Percentiles rank a stretch among this genome's conserved stretches.
Conservation (phyloP, 805 yeast species). For the Yarrowia sp. region DNA sequence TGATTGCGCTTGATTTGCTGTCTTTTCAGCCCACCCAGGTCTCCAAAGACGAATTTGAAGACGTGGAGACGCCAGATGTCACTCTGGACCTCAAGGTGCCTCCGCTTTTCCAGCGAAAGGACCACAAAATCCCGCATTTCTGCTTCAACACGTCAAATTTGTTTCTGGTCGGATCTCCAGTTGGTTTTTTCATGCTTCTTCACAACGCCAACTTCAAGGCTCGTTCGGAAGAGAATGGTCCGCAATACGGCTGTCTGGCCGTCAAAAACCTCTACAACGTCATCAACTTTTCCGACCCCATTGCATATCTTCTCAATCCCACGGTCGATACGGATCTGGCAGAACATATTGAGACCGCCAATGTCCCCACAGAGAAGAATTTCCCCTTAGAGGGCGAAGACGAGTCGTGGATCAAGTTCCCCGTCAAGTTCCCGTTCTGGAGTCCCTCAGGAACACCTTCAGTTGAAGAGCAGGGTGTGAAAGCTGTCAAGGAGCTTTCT, state of each 20-base stretch:
- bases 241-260: conserved; percentile 59
- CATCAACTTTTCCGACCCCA: conserved; percentile 89
- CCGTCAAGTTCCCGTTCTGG: conserved; percentile 37
- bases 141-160: conserved; percentile 75
- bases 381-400: conserved; percentile 40
- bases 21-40: conserved; percentile 52
- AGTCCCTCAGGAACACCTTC: conserved; percentile 24
- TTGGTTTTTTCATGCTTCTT: conserved; percentile 67
- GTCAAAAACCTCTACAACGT: conserved; percentile 78
- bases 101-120: conserved; percentile 12
- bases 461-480: conserved; percentile 11
- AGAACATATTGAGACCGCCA: conserved; percentile 45
- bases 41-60: conserved; percentile 42
- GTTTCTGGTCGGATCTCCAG: conserved; percentile 86
- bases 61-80: conserved; percentile 38
- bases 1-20: conserved; percentile 78
- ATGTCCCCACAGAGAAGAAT: conserved; percentile 44
- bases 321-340: conserved; percentile 58
- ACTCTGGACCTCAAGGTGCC: conserved; percentile 25
- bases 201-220: conserved; percentile 47
- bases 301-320: conserved; percentile 88
- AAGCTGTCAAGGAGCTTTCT: conserved; percentile 7
- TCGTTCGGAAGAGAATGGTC: conserved; percentile 42
- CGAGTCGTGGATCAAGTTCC: conserved; percentile 35
- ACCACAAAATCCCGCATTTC: conserved; percentile 53